Percentiles rank a stretch among this genome's conserved stretches.
Evolutionary conservation across 2,329 filamentous ascomycete species (phyloP).

Genomic region (Dactylellina haptotyla): DNA sequence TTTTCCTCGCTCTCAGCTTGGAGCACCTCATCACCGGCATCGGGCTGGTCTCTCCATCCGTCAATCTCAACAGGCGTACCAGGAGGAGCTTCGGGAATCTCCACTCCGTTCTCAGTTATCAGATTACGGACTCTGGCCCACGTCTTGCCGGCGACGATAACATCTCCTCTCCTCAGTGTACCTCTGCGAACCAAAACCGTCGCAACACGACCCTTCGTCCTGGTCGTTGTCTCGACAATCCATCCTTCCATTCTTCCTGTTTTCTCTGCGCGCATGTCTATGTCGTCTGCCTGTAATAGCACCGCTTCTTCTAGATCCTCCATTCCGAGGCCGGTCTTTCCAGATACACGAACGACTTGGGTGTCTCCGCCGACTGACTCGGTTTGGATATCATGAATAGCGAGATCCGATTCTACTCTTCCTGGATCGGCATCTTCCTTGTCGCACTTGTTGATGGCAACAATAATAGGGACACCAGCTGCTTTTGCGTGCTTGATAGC

Average conservation of each 20-base stretch:
- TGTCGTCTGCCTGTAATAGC: conserved; percentile 83
- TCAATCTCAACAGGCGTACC: conserved; percentile 92
- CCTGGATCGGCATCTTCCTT: conserved; percentile 83
- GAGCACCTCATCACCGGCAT: conserved; percentile 85
- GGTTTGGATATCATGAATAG: conserved; percentile 83
- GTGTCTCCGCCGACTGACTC: conserved; percentile 96
- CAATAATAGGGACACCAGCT: conserved; percentile 92
- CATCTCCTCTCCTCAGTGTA: conserved; percentile 80
- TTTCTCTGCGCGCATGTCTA: conserved; percentile 84
- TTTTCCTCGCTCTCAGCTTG: conserved; percentile 76
- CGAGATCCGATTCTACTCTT: conserved; percentile 86
- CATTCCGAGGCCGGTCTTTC: conserved; percentile 94
- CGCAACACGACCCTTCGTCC: conserved; percentile 78
- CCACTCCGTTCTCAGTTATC: conserved; percentile 81
- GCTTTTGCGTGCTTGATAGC: conserved; percentile 91
- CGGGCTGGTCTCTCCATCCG: conserved; percentile 90
- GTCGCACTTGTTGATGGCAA: conserved; percentile 97
- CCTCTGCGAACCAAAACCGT: conserved; percentile 89
- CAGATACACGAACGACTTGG: conserved; percentile 89
- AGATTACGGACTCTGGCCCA: conserved; percentile 88
- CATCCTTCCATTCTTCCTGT: conserved; percentile 87
- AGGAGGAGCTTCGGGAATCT: conserved; percentile 78
- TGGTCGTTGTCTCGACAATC: conserved; percentile 91
- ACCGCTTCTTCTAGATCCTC: conserved; percentile 90
- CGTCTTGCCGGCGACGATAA: conserved; percentile 85